A percentile compares a stretch with the other conserved stretches of the same genome.
Evolutionary conservation across 345 rosid species (phyloP).

Genomic region (Lenwebbia sp.): DNA sequence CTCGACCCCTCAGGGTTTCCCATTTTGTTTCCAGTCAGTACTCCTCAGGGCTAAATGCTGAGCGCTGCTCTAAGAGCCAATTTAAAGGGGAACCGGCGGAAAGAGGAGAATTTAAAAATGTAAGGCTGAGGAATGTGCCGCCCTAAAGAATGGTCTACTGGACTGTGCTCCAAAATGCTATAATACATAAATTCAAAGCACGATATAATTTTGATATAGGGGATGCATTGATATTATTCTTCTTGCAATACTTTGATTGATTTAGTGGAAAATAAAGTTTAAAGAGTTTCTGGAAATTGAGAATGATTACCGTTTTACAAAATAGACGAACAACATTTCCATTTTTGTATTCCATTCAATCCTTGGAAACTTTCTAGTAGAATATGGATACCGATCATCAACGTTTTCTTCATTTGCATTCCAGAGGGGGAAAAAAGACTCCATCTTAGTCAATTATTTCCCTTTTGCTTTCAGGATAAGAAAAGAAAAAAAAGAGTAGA

Average conservation of each 20-base stretch:
- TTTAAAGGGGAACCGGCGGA: neutral
- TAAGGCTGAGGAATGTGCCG: neutral
- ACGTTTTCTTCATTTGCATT: neutral
- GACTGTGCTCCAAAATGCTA: neutral
- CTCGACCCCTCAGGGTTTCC: neutral
- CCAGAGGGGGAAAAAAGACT: neutral
- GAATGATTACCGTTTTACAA: neutral
- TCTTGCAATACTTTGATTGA: neutral
- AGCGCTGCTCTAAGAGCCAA: neutral
- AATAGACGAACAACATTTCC: neutral
- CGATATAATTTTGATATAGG: neutral
- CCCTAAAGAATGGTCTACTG: neutral
- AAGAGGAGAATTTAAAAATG: neutral
- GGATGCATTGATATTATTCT: neutral
- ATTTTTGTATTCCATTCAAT: neutral
- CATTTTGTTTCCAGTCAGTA: neutral
- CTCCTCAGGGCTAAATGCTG: neutral
- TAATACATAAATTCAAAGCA: neutral
- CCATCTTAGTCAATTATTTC: neutral
- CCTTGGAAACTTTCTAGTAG: neutral
- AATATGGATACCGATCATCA: neutral
- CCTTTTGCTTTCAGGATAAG: neutral
- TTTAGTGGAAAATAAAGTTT: neutral
- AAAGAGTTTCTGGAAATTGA: neutral
- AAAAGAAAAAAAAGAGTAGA: neutral